Evolutionary conservation across 225 moss, liverwort and hornwort genomes (phyloP).

Genomic region (Takakia lepidozioides): DNA sequence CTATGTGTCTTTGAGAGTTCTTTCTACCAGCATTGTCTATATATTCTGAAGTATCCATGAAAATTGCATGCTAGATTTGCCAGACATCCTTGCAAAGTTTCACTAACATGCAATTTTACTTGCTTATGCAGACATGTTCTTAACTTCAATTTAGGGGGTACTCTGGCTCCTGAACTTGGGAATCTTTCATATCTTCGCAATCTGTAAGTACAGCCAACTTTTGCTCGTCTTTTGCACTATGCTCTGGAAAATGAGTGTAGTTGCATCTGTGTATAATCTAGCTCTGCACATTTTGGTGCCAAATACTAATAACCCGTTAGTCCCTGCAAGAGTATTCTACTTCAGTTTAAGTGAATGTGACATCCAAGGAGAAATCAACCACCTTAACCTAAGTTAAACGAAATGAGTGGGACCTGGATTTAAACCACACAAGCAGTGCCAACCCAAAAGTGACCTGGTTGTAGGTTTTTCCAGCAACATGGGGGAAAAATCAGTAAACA

Average conservation of each 20-base stretch:
- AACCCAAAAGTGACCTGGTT: too few relatives aligned
- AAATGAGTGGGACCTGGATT: too few relatives aligned
- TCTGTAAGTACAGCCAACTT: conserved; percentile 39
- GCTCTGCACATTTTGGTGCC: too few relatives aligned
- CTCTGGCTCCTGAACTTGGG: conserved; percentile 64
- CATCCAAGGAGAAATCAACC: too few relatives aligned
- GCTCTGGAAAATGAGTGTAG: neutral
- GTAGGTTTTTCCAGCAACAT: too few relatives aligned
- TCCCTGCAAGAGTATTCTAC: neutral
- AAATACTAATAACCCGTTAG: neutral
- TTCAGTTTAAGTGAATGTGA: conserved; percentile 1
- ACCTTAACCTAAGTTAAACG: too few relatives aligned
- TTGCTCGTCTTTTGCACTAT: neutral
- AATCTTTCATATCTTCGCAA: conserved; percentile 21
- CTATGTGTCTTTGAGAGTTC: neutral
- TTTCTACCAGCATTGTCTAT: neutral
- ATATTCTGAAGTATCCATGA: neutral
- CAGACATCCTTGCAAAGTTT: neutral
- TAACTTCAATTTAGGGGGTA: conserved; percentile 28
- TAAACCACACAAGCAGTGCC: too few relatives aligned
- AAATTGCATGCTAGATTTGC: too few relatives aligned
- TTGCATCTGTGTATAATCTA: neutral
- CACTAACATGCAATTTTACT: neutral
- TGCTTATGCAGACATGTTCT: conserved; percentile 44
- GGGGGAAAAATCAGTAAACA: too few relatives aligned